Evolutionary conservation across 208 protist species (phyloP), one percentile per base, ranked within the genome.

Genomic region (Dictyostelium gargantuum): DNA sequence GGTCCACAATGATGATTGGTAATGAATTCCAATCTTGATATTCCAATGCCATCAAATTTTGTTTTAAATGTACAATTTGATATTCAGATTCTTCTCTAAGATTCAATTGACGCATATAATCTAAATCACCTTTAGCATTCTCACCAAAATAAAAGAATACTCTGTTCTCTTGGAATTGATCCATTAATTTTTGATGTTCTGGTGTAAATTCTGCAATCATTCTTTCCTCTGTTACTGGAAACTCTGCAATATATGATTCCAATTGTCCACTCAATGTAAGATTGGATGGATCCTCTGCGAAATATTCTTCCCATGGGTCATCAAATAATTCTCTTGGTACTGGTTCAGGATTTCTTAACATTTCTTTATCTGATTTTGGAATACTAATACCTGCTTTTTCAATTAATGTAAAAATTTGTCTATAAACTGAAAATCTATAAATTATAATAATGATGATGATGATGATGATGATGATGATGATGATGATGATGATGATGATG

Each of bases 111-210:
- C 70, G 82, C 70, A 89, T 77, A 9, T 40, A 40, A 52, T 79
- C 74, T 2, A 79, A 8, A 52, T 89, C 82, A 68, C 82, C 82
- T n/a, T 89, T 89, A 13, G 23, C n/a, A 32, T 58, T 10, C 11
- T 89, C 70, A 11, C 50, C 32, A 48, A 79, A 79, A 38, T 89
- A 89, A 26, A 89, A 89, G 50, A 32, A 89, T 42, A 89, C 68
- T 58, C 52, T 79, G 17, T 52, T 40, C 8, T 89, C 82, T 44
- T 75, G 38, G 82, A 89, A 89, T 19, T 11, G 4, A n/a, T 75
- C 50, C 4, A 79, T 35, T 9, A 89, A 38, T 9, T 1, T 26
- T 44, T 46, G 35, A 35, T 89, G 82, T 46, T 66, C 38, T 21
- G n/a, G 26, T 17, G 19, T 23, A 40, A 54, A 35, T 15, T 79